phyloP scores from a whole-genome alignment of 164 flowering plant species.

The Magnolia kwangsiensis region DNA sequence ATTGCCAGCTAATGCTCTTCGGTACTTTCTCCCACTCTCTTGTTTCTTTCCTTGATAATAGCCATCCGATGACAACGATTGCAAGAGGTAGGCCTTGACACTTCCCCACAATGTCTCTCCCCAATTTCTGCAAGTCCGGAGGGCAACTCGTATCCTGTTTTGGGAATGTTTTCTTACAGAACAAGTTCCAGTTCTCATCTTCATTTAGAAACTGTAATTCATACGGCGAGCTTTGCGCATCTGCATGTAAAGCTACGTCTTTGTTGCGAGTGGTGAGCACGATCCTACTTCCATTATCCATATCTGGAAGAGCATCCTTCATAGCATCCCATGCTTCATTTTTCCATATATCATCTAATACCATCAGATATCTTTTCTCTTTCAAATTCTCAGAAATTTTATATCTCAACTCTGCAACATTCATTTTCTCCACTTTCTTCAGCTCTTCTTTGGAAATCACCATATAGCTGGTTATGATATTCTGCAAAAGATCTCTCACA shows the following conservation, averaged over 20 bases:
- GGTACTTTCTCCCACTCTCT: neutral
- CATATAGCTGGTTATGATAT: no score
- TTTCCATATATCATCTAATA: conserved; percentile 9
- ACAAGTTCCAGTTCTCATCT: conserved; percentile 3
- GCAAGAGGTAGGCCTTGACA: conserved; percentile 3
- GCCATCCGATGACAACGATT: conserved; percentile 1
- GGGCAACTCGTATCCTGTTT: neutral
- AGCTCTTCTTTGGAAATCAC: no score
- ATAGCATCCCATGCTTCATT: neutral
- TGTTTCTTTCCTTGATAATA: neutral
- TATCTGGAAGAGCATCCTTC: neutral
- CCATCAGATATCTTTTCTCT: neutral
- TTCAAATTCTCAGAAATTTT: neutral
- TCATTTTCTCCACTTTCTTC: no score
- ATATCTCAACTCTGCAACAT: neutral
- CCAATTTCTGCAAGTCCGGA: neutral
- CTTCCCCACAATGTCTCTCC: neutral
- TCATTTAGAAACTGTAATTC: neutral
- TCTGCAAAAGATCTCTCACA: no score
- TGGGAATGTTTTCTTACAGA: neutral
- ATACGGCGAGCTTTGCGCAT: neutral
- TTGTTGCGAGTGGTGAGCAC: conserved; percentile 4
- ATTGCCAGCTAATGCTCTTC: neutral
- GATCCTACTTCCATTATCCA: neutral
- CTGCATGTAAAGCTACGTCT: neutral